These are phyloP conservation scores for Aurantiochytrium sp. DNA, from an alignment of 108 stramenopile genomes.

Conservation along the genomic window DNA sequence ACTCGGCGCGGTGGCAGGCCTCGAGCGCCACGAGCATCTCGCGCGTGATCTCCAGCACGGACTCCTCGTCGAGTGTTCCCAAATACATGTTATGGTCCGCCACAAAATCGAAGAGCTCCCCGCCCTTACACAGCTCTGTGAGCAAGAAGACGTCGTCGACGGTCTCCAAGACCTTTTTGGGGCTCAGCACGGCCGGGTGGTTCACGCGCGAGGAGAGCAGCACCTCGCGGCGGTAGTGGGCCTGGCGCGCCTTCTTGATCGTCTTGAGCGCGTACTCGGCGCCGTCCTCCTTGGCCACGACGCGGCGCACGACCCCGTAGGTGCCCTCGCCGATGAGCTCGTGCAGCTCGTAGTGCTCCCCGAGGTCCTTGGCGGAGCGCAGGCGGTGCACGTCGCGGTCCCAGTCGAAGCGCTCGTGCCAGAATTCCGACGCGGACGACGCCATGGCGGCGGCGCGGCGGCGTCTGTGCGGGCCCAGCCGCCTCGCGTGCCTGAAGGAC, in stretches of 20 bases:
- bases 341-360: neutral
- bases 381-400: neutral
- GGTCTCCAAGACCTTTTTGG: neutral
- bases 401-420: neutral
- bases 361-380: neutral
- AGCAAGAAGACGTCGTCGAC: neutral
- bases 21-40: constrained; percentile 23
- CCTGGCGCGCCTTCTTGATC: neutral
- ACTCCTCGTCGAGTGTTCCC: neutral
- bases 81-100: constrained; percentile 27
- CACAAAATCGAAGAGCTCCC: constrained; percentile 25
- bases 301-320: neutral
- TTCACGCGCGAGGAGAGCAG: neutral
- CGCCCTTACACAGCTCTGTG: constrained; percentile 16
- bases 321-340: neutral
- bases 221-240: neutral
- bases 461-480: neutral
- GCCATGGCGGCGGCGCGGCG: neutral
- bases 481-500: no score
- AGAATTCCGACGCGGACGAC: neutral
- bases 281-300: neutral
- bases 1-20: neutral
- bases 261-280: neutral
- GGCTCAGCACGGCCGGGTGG: neutral
- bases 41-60: constrained; percentile 10